Base-by-base conservation (phyloP, 2,329 filamentous ascomycete species). In the Elsinoe perseae region DNA sequence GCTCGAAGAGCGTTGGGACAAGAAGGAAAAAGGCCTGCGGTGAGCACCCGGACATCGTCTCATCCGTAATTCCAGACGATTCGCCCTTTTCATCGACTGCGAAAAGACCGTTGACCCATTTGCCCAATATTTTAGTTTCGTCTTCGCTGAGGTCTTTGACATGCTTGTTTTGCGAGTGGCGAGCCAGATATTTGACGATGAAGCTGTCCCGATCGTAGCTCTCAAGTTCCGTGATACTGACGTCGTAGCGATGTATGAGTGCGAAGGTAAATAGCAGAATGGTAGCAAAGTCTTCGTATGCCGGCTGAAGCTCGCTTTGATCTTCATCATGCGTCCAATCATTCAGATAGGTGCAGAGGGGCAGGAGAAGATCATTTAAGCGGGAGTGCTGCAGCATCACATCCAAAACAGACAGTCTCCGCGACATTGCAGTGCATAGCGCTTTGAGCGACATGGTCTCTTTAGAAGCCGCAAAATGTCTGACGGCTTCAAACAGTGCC, bases 271-370 rank as follows among this genome's bases (percentile, higher is more conserved):
- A 74, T 1, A 93, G 77, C 6, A 93, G 72, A 14, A 91, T 83
- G 0, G 86, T 83, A 0, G 87, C 87, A 62, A 92, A 93, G 63
- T 95, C 89, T 64, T 93, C 89, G 63, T 93, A 93, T 0, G 90
- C 83, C 0, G 87, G 87, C 66, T 92, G 88, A 63, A 89, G 89
- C 66, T 93, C 89, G 54, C 76, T 78, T 70, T 91, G 87, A 62
- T 92, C 87, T 59, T 90, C 87, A 36, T 92, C 88, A 63, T 91
- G 89, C 9, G 80, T 77, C 88, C 88, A 93, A 59, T 81, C 82
- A 63, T 93, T 87, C 10, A 95, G 75, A 9, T 92, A 74, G 20
- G 84, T 81, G 67, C 86, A 91, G 1, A 93, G 70, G 1, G 88
- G 88, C 50, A 83, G 81, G 2, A 93, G 71, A 9, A 93, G 80